Conservation (phyloP, 495 filamentous ascomycete species). For the Evansstolkia leycettana region DNA sequence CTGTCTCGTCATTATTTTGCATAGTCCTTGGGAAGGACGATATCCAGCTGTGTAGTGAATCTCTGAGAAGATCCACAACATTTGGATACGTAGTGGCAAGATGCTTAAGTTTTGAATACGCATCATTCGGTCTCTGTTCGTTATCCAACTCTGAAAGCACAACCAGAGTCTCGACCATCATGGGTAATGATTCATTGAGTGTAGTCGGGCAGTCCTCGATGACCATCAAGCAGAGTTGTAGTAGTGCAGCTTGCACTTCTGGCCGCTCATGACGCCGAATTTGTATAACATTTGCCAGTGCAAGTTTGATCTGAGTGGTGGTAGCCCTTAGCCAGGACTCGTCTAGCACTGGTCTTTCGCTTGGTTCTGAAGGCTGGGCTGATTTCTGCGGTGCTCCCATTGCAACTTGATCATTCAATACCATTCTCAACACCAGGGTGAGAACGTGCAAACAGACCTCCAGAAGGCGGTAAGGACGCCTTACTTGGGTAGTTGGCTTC, state of each 20-base stretch:
- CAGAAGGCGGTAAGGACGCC: conserved; percentile 53
- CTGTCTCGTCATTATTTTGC: conserved; percentile 68
- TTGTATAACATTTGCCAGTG: conserved; percentile 64
- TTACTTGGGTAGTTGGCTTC: conserved; percentile 50
- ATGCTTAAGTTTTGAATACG: conserved; percentile 37
- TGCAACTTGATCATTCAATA: conserved; percentile 47
- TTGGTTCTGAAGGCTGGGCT: conserved; percentile 15
- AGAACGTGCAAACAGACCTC: conserved; percentile 48
- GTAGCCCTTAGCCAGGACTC: conserved; percentile 75
- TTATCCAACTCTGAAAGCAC: conserved; percentile 48
- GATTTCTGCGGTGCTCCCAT: conserved; percentile 5
- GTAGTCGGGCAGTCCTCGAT: conserved; percentile 69
- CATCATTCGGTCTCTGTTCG: conserved; percentile 22
- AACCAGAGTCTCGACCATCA: conserved; percentile 74
- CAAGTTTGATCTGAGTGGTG: conserved; percentile 69
- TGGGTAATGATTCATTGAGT: conserved; percentile 50
- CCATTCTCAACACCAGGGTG: conserved; percentile 42
- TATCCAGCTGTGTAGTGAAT: conserved; percentile 68
- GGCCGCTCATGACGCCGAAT: conserved; percentile 59
- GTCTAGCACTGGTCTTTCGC: conserved; percentile 26
- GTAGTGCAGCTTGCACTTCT: conserved; percentile 58
- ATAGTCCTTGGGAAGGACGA: conserved; percentile 68
- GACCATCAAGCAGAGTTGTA: conserved; percentile 56
- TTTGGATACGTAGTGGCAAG: conserved; percentile 50
- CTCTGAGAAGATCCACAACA: conserved; percentile 56